Conservation (phyloP, 176 grass and related monocot genomes). For the Guadua angustifolia region DNA sequence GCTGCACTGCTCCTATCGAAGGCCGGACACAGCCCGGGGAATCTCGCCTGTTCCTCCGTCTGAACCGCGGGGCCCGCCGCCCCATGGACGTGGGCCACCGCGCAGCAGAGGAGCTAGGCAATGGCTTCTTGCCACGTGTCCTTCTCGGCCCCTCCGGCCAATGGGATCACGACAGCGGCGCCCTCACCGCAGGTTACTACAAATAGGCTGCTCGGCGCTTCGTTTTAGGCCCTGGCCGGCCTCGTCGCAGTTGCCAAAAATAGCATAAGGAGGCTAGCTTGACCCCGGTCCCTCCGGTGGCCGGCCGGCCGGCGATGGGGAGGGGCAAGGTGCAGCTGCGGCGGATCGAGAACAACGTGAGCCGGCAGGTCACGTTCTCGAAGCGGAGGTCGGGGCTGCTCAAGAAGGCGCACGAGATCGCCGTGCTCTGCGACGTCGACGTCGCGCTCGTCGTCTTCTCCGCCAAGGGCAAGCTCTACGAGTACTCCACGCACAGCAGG, state of each 20-base stretch:
- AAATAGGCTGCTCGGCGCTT: background rate
- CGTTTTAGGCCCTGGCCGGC: background rate
- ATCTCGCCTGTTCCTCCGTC: too few relatives aligned
- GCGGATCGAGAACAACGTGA: slow-evolving; percentile 74
- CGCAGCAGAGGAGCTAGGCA: too few relatives aligned
- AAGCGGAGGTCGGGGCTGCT: slow-evolving; percentile 69
- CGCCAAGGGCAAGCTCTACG: slow-evolving; percentile 51
- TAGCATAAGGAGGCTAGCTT: background rate
- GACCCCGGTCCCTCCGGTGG: background rate
- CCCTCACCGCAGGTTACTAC: background rate
- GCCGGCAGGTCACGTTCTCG: slow-evolving; percentile 75
- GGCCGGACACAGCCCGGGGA: too few relatives aligned
- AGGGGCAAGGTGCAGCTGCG: slow-evolving; percentile 66
- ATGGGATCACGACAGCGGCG: background rate
- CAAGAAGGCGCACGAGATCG: slow-evolving; percentile 76
- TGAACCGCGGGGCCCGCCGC: too few relatives aligned
- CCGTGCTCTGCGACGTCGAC: slow-evolving; percentile 70
- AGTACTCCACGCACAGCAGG: slow-evolving; percentile 53
- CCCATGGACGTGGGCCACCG: background rate
- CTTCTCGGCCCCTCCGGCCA: background rate
- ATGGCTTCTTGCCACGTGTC: background rate
- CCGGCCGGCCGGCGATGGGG: slow-evolving; percentile 26
- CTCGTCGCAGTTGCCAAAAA: background rate
- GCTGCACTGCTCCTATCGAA: too few relatives aligned
- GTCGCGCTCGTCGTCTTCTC: slow-evolving; percentile 73